These are phyloP conservation scores for Russula foetens DNA, from an alignment of 768 basidiomycete genomes.

Conservation along the genomic window DNA sequence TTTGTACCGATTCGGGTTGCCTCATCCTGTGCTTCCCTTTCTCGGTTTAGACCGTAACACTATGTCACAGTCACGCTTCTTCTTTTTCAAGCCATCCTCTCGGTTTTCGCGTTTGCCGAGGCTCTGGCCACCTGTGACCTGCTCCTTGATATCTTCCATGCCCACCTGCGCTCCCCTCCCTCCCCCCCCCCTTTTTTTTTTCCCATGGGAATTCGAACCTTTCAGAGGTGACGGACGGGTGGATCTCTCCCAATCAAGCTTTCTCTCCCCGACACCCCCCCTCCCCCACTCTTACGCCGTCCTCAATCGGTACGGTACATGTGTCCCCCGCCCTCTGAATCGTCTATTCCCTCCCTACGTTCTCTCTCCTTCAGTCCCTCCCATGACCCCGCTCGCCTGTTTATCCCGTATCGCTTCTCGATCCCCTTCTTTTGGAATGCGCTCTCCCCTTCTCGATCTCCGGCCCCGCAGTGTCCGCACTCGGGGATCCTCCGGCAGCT, in stretches of 20 bases:
- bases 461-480: not conserved
- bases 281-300: slow-evolving; percentile 5
- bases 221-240: slow-evolving; percentile 14
- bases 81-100: slow-evolving; percentile 3
- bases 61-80: slow-evolving; percentile 15
- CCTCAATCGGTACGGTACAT: not conserved
- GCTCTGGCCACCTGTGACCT: slow-evolving; percentile 13
- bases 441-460: not conserved
- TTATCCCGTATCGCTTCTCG: not conserved
- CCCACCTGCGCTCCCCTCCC: slow-evolving; percentile 14
- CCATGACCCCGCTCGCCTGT: not conserved
- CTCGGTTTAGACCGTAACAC: slow-evolving; percentile 12
- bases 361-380: not conserved
- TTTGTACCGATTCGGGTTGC: slow-evolving; percentile 21
- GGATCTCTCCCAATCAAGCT: slow-evolving; percentile 9
- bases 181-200: slow-evolving; percentile 18
- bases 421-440: not conserved
- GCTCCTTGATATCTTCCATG: not conserved
- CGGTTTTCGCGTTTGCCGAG: slow-evolving; percentile 13
- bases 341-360: not conserved
- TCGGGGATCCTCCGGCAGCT: not conserved
- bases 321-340: not conserved
- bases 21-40: slow-evolving; percentile 19
- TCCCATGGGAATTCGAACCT: slow-evolving; percentile 21
- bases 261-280: slow-evolving; percentile 10